Conservation (phyloP, 2,329 filamentous ascomycete species). For the Epicoccum sorghinum region DNA sequence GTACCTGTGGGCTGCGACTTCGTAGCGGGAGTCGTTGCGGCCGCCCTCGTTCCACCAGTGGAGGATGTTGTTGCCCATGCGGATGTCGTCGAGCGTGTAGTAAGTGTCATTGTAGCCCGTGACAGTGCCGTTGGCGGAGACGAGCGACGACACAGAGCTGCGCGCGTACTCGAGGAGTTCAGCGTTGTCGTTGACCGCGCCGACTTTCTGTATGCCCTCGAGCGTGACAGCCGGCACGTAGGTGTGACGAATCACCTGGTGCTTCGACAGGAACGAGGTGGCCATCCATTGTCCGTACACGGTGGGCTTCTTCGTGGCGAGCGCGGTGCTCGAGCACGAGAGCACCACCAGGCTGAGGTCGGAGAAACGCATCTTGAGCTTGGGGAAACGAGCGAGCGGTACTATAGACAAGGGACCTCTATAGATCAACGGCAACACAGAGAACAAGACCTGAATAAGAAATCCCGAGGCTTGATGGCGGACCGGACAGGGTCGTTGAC, state of each 20-base stretch:
- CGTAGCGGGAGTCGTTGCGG: conserved; percentile 54
- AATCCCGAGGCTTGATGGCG: conserved; percentile 7
- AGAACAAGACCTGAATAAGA: conserved; percentile 7
- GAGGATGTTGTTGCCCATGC: conserved; percentile 60
- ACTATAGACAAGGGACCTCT: conserved; percentile 15
- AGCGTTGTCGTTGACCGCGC: conserved; percentile 52
- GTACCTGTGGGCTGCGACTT: conserved; percentile 55
- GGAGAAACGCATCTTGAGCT: conserved; percentile 33
- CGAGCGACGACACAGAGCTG: conserved; percentile 55
- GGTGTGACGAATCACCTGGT: conserved; percentile 48
- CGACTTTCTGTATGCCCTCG: conserved; percentile 55
- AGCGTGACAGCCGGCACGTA: conserved; percentile 57
- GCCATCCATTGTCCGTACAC: conserved; percentile 49
- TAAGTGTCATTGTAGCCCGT: conserved; percentile 54
- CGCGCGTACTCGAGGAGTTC: conserved; percentile 55
- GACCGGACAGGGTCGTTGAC: conserved; percentile 3
- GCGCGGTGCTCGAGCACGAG: conserved; percentile 24
- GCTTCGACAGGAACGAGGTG: conserved; percentile 55
- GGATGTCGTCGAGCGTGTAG: conserved; percentile 58
- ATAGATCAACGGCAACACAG: neutral
- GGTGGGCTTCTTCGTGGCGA: conserved; percentile 29
- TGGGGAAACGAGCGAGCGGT: neutral
- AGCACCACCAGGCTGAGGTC: conserved; percentile 31
- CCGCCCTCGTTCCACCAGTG: conserved; percentile 55
- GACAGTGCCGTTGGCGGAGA: conserved; percentile 57